Conservation (phyloP, 495 filamentous ascomycete genomes). For the Aspergillus egyptiacus region DNA sequence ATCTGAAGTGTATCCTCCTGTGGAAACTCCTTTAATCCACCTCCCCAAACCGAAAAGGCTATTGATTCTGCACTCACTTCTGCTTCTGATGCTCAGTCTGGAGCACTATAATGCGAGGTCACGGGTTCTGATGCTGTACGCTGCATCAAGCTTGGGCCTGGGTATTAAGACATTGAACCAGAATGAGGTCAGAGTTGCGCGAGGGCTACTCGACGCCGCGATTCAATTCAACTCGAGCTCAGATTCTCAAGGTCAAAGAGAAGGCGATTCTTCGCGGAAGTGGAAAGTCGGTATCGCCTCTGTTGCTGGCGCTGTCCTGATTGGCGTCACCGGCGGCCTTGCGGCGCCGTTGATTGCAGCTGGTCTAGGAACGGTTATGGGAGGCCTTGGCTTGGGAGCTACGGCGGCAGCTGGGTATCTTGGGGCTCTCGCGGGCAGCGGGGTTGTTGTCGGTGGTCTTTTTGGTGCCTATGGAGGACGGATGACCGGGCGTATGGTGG, state of each 20-base stretch:
- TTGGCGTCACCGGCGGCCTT: conserved; percentile 75
- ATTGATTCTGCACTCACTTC: conserved; percentile 53
- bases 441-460: conserved; percentile 70
- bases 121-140: conserved; percentile 63
- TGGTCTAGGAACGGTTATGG: conserved; percentile 75
- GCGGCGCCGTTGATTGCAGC: conserved; percentile 78
- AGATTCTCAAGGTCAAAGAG: conserved; percentile 61
- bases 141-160: conserved; percentile 62
- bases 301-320: conserved; percentile 69
- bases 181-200: conserved; percentile 69
- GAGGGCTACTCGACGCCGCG: conserved; percentile 65
- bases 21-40: conserved; percentile 38
- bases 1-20: conserved; percentile 39
- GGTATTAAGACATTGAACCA: conserved; percentile 58
- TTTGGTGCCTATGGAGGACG: conserved; percentile 87
- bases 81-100: conserved; percentile 72
- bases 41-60: conserved; percentile 38
- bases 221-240: conserved; percentile 63
- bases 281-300: conserved; percentile 82
- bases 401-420: conserved; percentile 75
- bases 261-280: conserved; percentile 56
- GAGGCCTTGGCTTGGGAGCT: conserved; percentile 71
- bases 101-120: conserved; percentile 75
- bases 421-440: conserved; percentile 69
- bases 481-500: conserved; percentile 82